These are phyloP conservation scores for Colletotrichum orchidophilum DNA, from an alignment of 2,329 filamentous ascomycete genomes.

Conservation along the genomic window DNA sequence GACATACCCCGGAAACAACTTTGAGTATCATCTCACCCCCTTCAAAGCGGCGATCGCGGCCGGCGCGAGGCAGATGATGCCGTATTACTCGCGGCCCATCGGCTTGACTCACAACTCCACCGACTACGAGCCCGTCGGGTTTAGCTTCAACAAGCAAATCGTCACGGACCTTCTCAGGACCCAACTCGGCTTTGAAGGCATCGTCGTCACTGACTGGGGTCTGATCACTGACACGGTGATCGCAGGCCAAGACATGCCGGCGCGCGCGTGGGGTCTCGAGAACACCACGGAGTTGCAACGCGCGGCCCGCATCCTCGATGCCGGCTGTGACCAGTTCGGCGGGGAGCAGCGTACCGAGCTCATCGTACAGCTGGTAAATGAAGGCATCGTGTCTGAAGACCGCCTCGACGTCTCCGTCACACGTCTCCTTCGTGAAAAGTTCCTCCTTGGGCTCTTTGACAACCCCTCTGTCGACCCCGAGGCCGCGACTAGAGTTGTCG, in stretches of 20 bases:
- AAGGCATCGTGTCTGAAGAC: constrained; percentile 50
- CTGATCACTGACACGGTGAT: constrained; percentile 57
- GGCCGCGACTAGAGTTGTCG: constrained; percentile 51
- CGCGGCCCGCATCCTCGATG: constrained; percentile 54
- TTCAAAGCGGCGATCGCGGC: constrained; percentile 60
- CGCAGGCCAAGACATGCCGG: constrained; percentile 54
- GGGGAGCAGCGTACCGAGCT: constrained; percentile 59
- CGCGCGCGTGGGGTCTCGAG: constrained; percentile 61
- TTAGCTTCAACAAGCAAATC: constrained; percentile 61
- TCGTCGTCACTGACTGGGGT: constrained; percentile 63
- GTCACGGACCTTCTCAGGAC: constrained; percentile 58
- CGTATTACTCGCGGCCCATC: constrained; percentile 59
- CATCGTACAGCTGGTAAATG: constrained; percentile 55
- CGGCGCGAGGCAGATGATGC: constrained; percentile 61
- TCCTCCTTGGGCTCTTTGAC: constrained; percentile 61
- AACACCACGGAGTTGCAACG: constrained; percentile 52
- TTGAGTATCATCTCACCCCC: constrained; percentile 59
- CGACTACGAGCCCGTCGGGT: constrained; percentile 56
- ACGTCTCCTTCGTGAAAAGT: constrained; percentile 59
- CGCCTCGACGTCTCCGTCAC: constrained; percentile 57
- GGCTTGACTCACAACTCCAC: constrained; percentile 41
- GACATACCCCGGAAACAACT: constrained; percentile 59
- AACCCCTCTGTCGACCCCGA: constrained; percentile 59
- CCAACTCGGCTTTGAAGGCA: constrained; percentile 59
- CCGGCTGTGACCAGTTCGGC: constrained; percentile 62